These are phyloP conservation scores for Calonectria henricotiae DNA, from an alignment of 2,329 filamentous ascomycete species.

Conservation along the genomic window DNA sequence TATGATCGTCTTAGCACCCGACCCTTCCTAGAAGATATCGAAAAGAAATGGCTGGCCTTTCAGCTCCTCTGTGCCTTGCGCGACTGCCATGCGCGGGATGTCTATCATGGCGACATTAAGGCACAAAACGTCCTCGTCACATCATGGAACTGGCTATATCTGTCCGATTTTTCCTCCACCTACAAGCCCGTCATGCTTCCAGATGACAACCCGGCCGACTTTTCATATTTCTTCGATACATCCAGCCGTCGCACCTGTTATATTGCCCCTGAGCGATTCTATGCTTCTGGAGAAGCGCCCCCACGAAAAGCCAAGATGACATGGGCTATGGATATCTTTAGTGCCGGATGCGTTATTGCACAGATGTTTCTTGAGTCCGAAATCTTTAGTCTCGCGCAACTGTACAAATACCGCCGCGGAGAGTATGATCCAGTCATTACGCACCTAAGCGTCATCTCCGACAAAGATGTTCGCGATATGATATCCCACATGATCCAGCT, in stretches of 20 bases:
- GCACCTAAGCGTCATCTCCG: slow-evolving; percentile 88
- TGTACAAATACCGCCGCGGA: slow-evolving; percentile 93
- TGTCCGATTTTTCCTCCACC: slow-evolving; percentile 96
- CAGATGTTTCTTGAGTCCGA: slow-evolving; percentile 96
- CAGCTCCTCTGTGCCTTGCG: slow-evolving; percentile 93
- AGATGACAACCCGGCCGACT: slow-evolving; percentile 97
- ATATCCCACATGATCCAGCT: slow-evolving; percentile 97
- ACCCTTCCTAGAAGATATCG: slow-evolving; percentile 96
- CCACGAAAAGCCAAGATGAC: slow-evolving; percentile 74
- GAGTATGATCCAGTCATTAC: slow-evolving; percentile 91
- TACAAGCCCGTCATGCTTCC: slow-evolving; percentile 96
- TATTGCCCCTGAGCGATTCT: slow-evolving; percentile 92
- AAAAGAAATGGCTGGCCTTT: slow-evolving; percentile 99
- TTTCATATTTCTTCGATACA: slow-evolving; percentile 97
- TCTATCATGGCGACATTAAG: slow-evolving; percentile 99
- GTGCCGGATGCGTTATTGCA: slow-evolving; percentile 95
- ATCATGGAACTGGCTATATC: slow-evolving; percentile 99
- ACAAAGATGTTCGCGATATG: slow-evolving; percentile 89
- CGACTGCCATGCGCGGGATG: slow-evolving; percentile 89
- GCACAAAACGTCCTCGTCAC: slow-evolving; percentile 97
- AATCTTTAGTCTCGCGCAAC: slow-evolving; percentile 96
- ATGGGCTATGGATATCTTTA: slow-evolving; percentile 99
- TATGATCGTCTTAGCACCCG: slow-evolving; percentile 98
- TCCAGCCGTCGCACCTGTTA: slow-evolving; percentile 95
- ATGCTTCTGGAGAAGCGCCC: slow-evolving; percentile 78